phyloP scores from a whole-genome alignment of 306 rosid species.

The Oxytropis ochrocephala region DNA sequence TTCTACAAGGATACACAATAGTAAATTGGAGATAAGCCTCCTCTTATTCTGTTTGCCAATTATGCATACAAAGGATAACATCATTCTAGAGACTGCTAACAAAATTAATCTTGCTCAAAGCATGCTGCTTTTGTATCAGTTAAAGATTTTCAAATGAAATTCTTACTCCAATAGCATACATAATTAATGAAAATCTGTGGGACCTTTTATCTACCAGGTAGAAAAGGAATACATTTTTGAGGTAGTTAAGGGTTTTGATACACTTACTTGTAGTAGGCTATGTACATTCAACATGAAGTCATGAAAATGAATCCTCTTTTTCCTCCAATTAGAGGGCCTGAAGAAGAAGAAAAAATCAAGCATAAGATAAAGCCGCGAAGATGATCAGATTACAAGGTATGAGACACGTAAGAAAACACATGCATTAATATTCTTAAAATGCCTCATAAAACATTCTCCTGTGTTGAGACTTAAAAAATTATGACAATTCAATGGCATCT shows the following conservation, averaged over 20 bases:
- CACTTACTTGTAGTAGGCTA: conserved; percentile 81
- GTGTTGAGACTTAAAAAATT: background rate
- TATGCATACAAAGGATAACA: conserved; percentile 16
- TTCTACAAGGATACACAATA: conserved; percentile 44
- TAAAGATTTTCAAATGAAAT: background rate
- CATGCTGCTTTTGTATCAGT: background rate
- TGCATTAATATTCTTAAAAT: conserved; percentile 11
- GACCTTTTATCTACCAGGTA: background rate
- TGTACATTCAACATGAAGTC: conserved; percentile 95
- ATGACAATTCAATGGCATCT: background rate
- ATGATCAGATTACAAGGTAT: conserved; percentile 1
- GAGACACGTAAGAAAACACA: conserved; percentile 13
- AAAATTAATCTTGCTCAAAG: conserved; percentile 13
- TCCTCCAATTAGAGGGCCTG: conserved; percentile 85
- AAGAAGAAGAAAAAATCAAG: conserved; percentile 16
- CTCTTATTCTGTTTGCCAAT: conserved; percentile 2
- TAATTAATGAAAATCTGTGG: background rate
- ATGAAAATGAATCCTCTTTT: conserved; percentile 92
- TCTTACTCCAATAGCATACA: background rate
- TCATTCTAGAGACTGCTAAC: background rate
- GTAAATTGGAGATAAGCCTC: conserved; percentile 16
- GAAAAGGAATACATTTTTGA: conserved; percentile 2
- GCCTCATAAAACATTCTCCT: background rate
- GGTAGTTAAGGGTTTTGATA: background rate
- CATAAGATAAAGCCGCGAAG: conserved; percentile 14